Evolutionary conservation across 768 basidiomycete species (phyloP).

Genomic region (Pilatotrama ljubarskyi): DNA sequence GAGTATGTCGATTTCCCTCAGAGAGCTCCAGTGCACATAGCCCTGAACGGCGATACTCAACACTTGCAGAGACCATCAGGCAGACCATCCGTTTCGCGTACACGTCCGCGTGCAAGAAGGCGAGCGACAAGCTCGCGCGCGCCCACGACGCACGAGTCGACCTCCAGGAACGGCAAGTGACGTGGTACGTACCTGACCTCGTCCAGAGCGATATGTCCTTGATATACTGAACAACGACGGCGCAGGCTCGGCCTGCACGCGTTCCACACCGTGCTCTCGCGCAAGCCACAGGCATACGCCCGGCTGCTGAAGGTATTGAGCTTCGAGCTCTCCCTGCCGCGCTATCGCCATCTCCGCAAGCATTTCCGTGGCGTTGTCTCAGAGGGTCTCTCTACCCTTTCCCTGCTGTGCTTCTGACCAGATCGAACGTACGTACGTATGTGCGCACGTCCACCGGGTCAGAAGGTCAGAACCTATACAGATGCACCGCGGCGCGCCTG

Average conservation of each 20-base stretch:
- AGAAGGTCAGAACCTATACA: too few relatives aligned
- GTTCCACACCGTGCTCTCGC: slow-evolving; percentile 64
- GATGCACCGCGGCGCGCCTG: too few relatives aligned
- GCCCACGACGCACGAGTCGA: slow-evolving; percentile 40
- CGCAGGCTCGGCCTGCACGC: slow-evolving; percentile 83
- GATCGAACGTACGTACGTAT: background rate
- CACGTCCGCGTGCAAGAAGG: slow-evolving; percentile 49
- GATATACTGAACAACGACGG: background rate
- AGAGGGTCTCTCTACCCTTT: slow-evolving; percentile 40
- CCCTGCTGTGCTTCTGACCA: slow-evolving; percentile 30
- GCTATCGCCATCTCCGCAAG: slow-evolving; percentile 42
- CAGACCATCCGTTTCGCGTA: slow-evolving; percentile 61
- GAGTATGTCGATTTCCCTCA: slow-evolving; percentile 46
- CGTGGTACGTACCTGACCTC: slow-evolving; percentile 51
- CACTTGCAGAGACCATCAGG: slow-evolving; percentile 57
- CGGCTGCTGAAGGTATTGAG: slow-evolving; percentile 48
- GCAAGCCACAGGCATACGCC: slow-evolving; percentile 50
- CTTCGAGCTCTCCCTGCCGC: slow-evolving; percentile 50
- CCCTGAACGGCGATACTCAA: background rate
- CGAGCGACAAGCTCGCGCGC: slow-evolving; percentile 41
- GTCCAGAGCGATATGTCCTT: background rate
- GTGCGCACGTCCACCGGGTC: background rate
- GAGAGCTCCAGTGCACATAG: background rate
- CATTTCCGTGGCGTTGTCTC: slow-evolving; percentile 50
- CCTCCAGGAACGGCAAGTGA: slow-evolving; percentile 50